Evolutionary conservation across 345 rosid species (phyloP).

Genomic region (Turritis glabra): DNA sequence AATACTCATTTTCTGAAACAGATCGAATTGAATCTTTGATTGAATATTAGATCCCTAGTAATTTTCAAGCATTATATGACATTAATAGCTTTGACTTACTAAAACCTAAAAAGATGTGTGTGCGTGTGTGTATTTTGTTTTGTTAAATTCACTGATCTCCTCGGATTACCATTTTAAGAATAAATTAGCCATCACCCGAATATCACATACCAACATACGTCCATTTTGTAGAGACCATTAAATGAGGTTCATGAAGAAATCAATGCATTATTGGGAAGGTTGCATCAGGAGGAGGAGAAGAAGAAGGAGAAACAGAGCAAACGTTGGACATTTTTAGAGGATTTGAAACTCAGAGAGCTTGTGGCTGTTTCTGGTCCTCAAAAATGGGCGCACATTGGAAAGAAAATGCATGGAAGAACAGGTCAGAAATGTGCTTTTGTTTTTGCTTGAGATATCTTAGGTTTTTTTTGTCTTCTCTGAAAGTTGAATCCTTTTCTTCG

Average conservation of each 20-base stretch:
- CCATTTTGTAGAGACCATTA: background rate
- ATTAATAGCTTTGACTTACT: background rate
- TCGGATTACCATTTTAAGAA: background rate
- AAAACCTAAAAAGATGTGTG: no score
- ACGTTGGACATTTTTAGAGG: slow-evolving; percentile 26
- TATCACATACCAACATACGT: background rate
- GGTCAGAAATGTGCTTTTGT: slow-evolving; percentile 39
- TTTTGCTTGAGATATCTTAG: background rate
- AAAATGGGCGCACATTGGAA: slow-evolving; percentile 84
- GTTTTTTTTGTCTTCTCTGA: background rate
- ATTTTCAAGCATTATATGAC: background rate
- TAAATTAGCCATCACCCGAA: no score
- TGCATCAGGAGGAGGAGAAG: slow-evolving; percentile 14
- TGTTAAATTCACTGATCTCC: background rate
- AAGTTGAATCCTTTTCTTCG: background rate
- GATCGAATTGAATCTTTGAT: background rate
- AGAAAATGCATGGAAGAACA: slow-evolving; percentile 76
- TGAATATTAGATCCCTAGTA: background rate
- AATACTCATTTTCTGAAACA: background rate
- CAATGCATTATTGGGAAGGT: slow-evolving; percentile 14
- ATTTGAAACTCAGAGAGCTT: slow-evolving; percentile 48
- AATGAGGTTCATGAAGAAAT: slow-evolving; percentile 15
- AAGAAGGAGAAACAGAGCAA: background rate
- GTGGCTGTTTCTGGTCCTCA: slow-evolving; percentile 75
- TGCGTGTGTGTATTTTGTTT: no score